phyloP scores from a whole-genome alignment of 352 stramenopile species.

The Elongisporangium anandrum region DNA sequence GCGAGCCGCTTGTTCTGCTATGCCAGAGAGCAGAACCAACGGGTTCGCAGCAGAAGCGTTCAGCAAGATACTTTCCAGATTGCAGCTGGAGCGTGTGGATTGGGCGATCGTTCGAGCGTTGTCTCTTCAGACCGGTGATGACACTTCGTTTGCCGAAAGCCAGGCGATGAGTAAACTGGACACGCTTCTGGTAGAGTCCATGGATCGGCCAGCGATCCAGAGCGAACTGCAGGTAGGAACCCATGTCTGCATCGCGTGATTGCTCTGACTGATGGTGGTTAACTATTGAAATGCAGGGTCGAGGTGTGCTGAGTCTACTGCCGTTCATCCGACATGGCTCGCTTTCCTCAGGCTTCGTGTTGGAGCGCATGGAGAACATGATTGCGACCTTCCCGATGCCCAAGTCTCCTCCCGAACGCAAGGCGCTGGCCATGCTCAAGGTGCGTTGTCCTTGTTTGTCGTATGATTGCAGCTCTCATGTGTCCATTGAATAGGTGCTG shows the following conservation, averaged over 20 bases:
- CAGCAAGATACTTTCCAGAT: background rate
- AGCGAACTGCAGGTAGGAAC: slow-evolving; percentile 42
- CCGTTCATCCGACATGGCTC: slow-evolving; percentile 70
- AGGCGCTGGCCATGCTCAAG: slow-evolving; percentile 59
- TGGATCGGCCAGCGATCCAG: slow-evolving; percentile 54
- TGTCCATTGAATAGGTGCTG: slow-evolving; percentile 36
- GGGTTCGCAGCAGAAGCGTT: slow-evolving; percentile 4
- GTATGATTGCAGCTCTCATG: background rate
- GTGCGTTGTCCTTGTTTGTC: slow-evolving; percentile 10
- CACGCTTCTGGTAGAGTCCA: slow-evolving; percentile 32
- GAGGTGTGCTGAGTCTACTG: slow-evolving; percentile 65
- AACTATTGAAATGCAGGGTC: slow-evolving; percentile 29
- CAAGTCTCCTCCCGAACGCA: slow-evolving; percentile 37
- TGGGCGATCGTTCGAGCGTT: slow-evolving; percentile 39
- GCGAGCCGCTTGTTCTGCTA: background rate
- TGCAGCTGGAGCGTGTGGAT: slow-evolving; percentile 39
- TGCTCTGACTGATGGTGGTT: background rate
- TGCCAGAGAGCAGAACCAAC: slow-evolving; percentile 4
- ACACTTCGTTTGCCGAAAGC: slow-evolving; percentile 40
- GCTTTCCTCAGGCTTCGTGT: slow-evolving; percentile 49
- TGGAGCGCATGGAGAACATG: slow-evolving; percentile 32
- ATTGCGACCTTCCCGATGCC: slow-evolving; percentile 34
- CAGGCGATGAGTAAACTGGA: slow-evolving; percentile 45
- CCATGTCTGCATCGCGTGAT: background rate
- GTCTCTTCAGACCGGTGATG: slow-evolving; percentile 28